A percentile compares a stretch with the other conserved stretches of the same genome.
Evolutionary conservation across 78 protist genomes (phyloP).

Genomic region (Dictyostelium citrinum): DNA sequence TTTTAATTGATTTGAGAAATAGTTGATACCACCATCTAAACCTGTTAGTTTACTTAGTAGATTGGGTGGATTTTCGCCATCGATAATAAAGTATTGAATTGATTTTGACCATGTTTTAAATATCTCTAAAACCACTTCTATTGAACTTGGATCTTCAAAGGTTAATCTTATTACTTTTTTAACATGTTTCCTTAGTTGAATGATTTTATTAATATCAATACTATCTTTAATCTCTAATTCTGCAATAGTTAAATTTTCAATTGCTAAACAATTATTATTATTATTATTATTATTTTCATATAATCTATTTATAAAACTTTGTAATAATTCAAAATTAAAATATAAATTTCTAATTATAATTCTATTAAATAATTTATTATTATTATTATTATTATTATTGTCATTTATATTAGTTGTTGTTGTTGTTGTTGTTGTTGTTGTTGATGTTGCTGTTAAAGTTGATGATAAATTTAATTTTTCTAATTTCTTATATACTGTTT

Average conservation of each 20-base stretch:
- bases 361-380: background rate
- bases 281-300: background rate
- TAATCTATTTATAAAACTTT: background rate
- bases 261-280: background rate
- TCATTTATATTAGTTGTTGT: no score
- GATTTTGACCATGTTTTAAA: background rate
- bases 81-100: background rate
- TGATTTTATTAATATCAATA: background rate
- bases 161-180: background rate
- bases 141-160: background rate
- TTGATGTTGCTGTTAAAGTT: background rate
- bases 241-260: background rate
- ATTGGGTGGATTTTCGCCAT: background rate
- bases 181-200: background rate
- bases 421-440: background rate
- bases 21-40: background rate
- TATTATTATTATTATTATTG: background rate
- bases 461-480: background rate
- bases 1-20: background rate
- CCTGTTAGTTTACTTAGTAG: background rate
- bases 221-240: background rate
- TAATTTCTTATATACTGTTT: background rate
- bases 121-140: background rate
- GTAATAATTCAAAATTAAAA: background rate
- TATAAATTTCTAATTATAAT: background rate